phyloP scores from a whole-genome alignment of 805 yeast species.

The Metschnikowia proteae region DNA sequence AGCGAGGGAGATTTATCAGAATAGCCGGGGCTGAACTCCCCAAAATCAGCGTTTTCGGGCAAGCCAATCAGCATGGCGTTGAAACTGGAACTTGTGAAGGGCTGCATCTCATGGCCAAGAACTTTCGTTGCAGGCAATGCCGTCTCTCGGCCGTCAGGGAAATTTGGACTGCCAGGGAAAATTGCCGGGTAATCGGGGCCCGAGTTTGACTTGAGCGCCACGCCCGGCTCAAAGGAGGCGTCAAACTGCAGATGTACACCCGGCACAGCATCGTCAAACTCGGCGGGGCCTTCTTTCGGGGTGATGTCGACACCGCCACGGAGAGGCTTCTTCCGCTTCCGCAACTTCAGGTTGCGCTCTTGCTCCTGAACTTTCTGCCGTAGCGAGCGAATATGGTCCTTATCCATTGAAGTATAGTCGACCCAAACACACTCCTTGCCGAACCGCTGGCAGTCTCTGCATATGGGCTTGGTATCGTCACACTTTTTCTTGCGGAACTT shows the following conservation, averaged over 20 bases:
- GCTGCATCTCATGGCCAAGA: not conserved
- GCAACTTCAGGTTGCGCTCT: slow-evolving; percentile 40
- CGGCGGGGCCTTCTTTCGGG: too few species aligned
- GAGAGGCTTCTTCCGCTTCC: slow-evolving; percentile 28
- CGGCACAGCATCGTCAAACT: too few species aligned
- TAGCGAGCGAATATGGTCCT: slow-evolving; percentile 33
- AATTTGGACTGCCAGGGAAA: too few species aligned
- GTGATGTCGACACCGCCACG: not conserved
- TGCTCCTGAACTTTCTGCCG: slow-evolving; percentile 34
- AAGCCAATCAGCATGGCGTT: not conserved
- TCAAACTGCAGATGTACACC: too few species aligned
- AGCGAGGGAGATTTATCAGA: not conserved
- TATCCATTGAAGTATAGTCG: slow-evolving; percentile 40
- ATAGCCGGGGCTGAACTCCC: not conserved
- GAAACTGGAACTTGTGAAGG: not conserved
- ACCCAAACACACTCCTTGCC: slow-evolving; percentile 47
- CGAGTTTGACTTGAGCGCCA: too few species aligned
- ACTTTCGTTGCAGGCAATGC: slow-evolving; percentile 7
- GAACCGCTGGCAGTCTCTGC: slow-evolving; percentile 48
- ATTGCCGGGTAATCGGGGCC: too few species aligned
- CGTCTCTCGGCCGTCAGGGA: too few species aligned
- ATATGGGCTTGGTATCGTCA: slow-evolving; percentile 46
- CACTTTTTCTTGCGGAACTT: slow-evolving; percentile 61
- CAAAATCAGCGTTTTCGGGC: not conserved
- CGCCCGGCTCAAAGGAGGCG: too few species aligned